Evolutionary conservation across 768 basidiomycete genomes (phyloP).

Genomic region (Inosperma sp.): DNA sequence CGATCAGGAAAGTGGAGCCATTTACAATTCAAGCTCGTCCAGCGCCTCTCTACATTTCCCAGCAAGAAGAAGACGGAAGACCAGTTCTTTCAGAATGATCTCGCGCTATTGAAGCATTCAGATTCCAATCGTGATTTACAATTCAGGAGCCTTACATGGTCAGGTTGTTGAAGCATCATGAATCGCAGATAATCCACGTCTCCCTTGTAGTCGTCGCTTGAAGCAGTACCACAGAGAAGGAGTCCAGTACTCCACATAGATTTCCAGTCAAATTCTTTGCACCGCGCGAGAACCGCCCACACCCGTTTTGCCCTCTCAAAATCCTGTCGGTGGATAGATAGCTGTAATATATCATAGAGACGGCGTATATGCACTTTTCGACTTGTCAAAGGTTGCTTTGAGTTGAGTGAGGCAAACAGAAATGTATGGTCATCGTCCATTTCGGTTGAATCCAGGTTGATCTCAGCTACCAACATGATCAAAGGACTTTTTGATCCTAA

Average conservation of each 20-base stretch:
- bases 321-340: slow-evolving; percentile 66
- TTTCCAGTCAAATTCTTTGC: slow-evolving; percentile 76
- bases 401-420: slow-evolving; percentile 57
- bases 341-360: slow-evolving; percentile 67
- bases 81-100: slow-evolving; percentile 67
- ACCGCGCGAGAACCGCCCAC: slow-evolving; percentile 71
- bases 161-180: slow-evolving; percentile 67
- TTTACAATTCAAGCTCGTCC: slow-evolving; percentile 80
- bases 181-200: slow-evolving; percentile 58
- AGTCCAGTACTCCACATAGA: slow-evolving; percentile 67
- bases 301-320: slow-evolving; percentile 57
- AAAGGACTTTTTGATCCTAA: not conserved
- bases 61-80: slow-evolving; percentile 58
- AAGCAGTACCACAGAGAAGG: slow-evolving; percentile 38
- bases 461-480: slow-evolving; percentile 13
- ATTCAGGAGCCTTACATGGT: slow-evolving; percentile 43
- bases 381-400: slow-evolving; percentile 46
- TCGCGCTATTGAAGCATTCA: slow-evolving; percentile 50
- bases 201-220: slow-evolving; percentile 26
- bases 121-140: not conserved
- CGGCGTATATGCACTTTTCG: slow-evolving; percentile 72
- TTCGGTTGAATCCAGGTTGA: slow-evolving; percentile 9
- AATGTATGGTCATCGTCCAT: slow-evolving; percentile 36
- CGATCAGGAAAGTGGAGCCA: slow-evolving; percentile 5
- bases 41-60: slow-evolving; percentile 64